A percentile compares a stretch with the other conserved stretches of the same genome.
Conservation (phyloP, 805 yeast species). For the Candida orba region DNA sequence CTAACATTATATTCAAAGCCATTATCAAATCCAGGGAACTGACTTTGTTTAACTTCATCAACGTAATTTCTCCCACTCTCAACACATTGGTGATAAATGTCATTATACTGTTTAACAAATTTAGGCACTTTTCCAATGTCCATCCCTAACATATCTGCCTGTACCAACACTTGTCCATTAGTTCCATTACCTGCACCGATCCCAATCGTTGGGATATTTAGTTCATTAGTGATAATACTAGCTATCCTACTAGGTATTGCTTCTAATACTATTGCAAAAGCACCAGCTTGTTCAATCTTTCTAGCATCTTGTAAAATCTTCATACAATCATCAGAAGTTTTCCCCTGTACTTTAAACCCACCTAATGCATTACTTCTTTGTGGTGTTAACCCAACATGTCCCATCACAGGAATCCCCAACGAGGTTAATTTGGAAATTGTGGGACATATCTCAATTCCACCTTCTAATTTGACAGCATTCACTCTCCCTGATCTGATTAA, state of each 20-base stretch:
- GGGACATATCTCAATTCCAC: conserved; percentile 50
- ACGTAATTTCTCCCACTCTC: conserved; percentile 47
- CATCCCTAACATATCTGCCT: conserved; percentile 80
- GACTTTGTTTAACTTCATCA: conserved; percentile 44
- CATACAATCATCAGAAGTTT: conserved; percentile 43
- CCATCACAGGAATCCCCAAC: conserved; percentile 83
- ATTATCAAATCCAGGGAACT: conserved; percentile 52
- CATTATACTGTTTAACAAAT: conserved; percentile 67
- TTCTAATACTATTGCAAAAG: conserved; percentile 68
- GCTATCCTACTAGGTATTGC: conserved; percentile 80
- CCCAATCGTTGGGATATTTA: conserved; percentile 81
- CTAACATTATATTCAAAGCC: conserved; percentile 64
- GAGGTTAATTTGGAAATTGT: conserved; percentile 50
- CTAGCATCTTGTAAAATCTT: conserved; percentile 59
- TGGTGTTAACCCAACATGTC: conserved; percentile 90
- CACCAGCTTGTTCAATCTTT: conserved; percentile 68
- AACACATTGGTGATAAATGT: conserved; percentile 42
- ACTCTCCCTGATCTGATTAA: conserved; percentile 47
- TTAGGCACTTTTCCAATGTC: conserved; percentile 48
- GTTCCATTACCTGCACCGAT: conserved; percentile 88
- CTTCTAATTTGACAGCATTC: conserved; percentile 83
- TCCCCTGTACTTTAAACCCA: conserved; percentile 87
- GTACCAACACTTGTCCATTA: conserved; percentile 86
- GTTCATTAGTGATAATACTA: conserved; percentile 46
- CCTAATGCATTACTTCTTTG: conserved; percentile 74